Percentiles rank a stretch among this genome's conserved stretches.
Conservation (phyloP, 2,329 filamentous ascomycete genomes). For the Capronia coronata region DNA sequence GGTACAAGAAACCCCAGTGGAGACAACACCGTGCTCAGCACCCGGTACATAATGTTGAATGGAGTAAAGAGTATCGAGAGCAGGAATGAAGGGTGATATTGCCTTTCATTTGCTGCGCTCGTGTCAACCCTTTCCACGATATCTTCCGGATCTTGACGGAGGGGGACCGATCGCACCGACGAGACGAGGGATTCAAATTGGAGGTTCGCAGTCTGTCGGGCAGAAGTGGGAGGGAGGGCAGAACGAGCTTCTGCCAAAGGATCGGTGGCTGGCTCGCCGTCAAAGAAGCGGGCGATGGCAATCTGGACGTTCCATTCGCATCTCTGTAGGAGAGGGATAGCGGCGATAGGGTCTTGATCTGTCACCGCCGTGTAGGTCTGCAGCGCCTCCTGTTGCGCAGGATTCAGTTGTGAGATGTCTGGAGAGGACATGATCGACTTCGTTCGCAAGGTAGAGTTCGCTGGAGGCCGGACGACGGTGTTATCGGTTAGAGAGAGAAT, state of each 20-base stretch:
- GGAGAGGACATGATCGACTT: slow-evolving; percentile 38
- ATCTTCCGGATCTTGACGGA: slow-evolving; percentile 20
- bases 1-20: slow-evolving; percentile 75
- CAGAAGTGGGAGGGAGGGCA: slow-evolving; percentile 55
- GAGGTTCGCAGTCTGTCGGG: slow-evolving; percentile 66
- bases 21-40: slow-evolving; percentile 62
- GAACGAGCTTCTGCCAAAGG: slow-evolving; percentile 69
- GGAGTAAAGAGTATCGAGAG: slow-evolving; percentile 74
- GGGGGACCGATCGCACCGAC: slow-evolving; percentile 31
- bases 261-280: slow-evolving; percentile 75
- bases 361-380: slow-evolving; percentile 87
- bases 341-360: slow-evolving; percentile 68
- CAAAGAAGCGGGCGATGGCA: slow-evolving; percentile 94
- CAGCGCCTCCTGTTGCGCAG: slow-evolving; percentile 73
- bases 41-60: slow-evolving; percentile 67
- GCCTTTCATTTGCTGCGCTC: slow-evolving; percentile 58
- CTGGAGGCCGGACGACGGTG: background rate
- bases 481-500: slow-evolving; percentile 6
- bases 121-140: slow-evolving; percentile 61
- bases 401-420: slow-evolving; percentile 61
- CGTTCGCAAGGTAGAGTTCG: slow-evolving; percentile 3
- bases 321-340: slow-evolving; percentile 69
- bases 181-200: slow-evolving; percentile 52
- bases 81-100: slow-evolving; percentile 66
- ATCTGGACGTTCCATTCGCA: slow-evolving; percentile 99